Percentiles rank a stretch among this genome's conserved stretches.
Conservation (phyloP, 331 rosid species). For the Malus hybrid region DNA sequence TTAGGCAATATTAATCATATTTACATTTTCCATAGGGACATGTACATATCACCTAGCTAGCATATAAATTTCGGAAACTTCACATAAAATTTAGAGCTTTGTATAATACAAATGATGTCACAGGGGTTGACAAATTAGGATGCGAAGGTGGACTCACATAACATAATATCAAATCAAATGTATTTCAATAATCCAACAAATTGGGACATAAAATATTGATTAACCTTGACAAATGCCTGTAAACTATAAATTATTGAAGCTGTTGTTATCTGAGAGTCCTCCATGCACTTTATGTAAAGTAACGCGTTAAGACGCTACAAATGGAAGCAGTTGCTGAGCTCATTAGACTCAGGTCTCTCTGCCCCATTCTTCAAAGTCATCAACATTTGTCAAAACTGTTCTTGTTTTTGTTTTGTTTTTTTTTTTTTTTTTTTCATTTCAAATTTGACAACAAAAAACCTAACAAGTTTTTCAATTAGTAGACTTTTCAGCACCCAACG, state of each 20-base stretch:
- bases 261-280: constrained; percentile 13
- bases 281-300: constrained; percentile 43
- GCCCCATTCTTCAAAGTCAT: constrained; percentile 19
- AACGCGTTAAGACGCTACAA: constrained; percentile 17
- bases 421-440: neutral
- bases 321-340: constrained; percentile 36
- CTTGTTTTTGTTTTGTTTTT: neutral
- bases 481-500: neutral
- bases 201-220: constrained; percentile 27
- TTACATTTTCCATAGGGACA: neutral
- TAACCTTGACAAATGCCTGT: neutral
- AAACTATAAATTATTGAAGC: constrained; percentile 7
- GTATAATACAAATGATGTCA: neutral
- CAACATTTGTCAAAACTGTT: constrained; percentile 30
- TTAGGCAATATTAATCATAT: too few relatives aligned
- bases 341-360: constrained; percentile 12
- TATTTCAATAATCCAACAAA: constrained; percentile 21
- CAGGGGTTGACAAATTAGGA: constrained; percentile 12
- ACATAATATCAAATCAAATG: constrained; percentile 1
- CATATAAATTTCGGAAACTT: neutral
- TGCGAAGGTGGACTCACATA: constrained; percentile 1
- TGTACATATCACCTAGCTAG: neutral
- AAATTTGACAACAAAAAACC: constrained; percentile 14
- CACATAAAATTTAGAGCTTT: neutral
- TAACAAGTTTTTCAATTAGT: neutral